phyloP scores from a whole-genome alignment of 768 basidiomycete species.

The Collybiopsis confluens region DNA sequence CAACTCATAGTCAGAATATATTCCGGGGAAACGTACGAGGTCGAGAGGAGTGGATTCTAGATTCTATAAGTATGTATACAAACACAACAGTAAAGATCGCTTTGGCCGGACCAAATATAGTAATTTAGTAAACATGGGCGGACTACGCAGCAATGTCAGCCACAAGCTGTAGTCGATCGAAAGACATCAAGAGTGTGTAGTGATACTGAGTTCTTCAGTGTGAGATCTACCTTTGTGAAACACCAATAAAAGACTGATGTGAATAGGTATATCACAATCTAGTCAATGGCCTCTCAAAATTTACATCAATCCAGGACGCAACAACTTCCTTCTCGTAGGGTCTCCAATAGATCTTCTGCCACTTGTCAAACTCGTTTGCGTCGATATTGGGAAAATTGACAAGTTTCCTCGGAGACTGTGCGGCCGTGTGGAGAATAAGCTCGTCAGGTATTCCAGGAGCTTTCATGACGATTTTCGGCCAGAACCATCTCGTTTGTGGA shows the following conservation, averaged over 20 bases:
- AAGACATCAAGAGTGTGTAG: too few relatives aligned
- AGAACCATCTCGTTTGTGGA: conserved; percentile 40
- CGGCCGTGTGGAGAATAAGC: not conserved
- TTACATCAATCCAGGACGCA: not conserved
- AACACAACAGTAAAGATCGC: too few relatives aligned
- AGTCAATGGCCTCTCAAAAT: conserved; percentile 2
- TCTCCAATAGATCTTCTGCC: not conserved
- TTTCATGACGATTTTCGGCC: conserved; percentile 40
- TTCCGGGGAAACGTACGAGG: too few relatives aligned
- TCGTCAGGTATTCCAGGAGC: conserved; percentile 9
- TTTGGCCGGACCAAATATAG: too few relatives aligned
- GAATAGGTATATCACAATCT: not conserved
- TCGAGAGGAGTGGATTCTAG: too few relatives aligned
- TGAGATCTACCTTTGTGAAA: too few relatives aligned
- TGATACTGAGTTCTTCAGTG: too few relatives aligned
- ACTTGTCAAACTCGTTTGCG: not conserved
- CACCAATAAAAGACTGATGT: not conserved
- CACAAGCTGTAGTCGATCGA: too few relatives aligned
- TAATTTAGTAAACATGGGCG: too few relatives aligned
- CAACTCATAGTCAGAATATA: too few relatives aligned
- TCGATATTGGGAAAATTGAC: not conserved
- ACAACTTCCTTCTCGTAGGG: not conserved
- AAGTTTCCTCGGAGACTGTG: not conserved
- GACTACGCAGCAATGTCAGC: too few relatives aligned
- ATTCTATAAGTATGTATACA: too few relatives aligned